A percentile compares a stretch with the other conserved stretches of the same genome.
phyloP scores from a whole-genome alignment of 2,329 filamentous ascomycete species.

The Alternaria gansuensis region DNA sequence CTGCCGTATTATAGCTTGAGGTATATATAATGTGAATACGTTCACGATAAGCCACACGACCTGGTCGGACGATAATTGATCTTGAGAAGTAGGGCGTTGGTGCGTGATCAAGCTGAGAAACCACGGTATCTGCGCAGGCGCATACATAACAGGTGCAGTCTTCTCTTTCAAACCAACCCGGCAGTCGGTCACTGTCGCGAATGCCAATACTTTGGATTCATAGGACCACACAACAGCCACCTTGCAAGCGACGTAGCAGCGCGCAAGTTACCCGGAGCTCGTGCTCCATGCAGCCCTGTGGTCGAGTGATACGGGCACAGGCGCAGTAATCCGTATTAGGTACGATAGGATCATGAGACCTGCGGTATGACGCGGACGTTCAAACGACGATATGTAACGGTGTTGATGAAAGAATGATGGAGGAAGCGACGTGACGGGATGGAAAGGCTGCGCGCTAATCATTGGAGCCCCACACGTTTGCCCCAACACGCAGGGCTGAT shows the following conservation, averaged over 20 bases:
- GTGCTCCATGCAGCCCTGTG: slow-evolving; percentile 11
- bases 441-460: slow-evolving; percentile 1
- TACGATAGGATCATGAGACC: background rate
- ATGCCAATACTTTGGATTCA: background rate
- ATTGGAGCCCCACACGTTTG: slow-evolving; percentile 19
- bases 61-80: background rate
- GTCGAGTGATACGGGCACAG: slow-evolving; percentile 8
- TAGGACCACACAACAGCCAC: background rate
- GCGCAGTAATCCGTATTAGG: slow-evolving; percentile 1
- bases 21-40: background rate
- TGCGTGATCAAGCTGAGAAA: background rate
- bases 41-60: background rate
- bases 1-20: background rate
- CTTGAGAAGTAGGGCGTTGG: background rate
- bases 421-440: slow-evolving; percentile 9
- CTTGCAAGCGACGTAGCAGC: slow-evolving; percentile 7
- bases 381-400: slow-evolving; percentile 1
- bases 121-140: background rate
- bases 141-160: background rate
- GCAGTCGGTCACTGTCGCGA: background rate
- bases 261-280: slow-evolving; percentile 9
- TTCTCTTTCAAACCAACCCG: background rate
- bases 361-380: background rate
- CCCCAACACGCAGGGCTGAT: slow-evolving; percentile 12
- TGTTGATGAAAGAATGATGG: background rate